Evolutionary conservation across 768 basidiomycete genomes (phyloP), one percentile per base, ranked within the genome.

Genomic region (Coprinopsis marcescibilis): DNA sequence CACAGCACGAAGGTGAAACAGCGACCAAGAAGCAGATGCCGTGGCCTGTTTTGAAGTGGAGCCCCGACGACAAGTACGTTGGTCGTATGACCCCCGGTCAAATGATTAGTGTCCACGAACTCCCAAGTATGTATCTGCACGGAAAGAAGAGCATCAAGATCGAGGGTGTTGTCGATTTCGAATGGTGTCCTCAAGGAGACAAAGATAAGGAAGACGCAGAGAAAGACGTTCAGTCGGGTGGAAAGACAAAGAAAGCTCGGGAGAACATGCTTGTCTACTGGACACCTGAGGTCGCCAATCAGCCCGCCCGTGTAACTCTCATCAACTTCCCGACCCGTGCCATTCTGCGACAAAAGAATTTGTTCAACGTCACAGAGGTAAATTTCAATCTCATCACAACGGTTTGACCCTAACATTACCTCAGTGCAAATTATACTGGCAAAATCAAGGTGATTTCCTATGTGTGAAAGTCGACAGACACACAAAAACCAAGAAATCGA

Each of bases 401-500:
- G 15, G 34, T 44, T 13, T 24, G 49, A 21, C 40, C 23, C 5
- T 17, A 12, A 29, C 25, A 24, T 49, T 19, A 32, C 20, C 20
- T 25, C 58, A 98, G 94, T 97, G 95, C 65, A 96, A 96, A 69
- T 77, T 99, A 34, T 85, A 87, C 66, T 99, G 92, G 93, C 96
- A 99, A 71, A 95, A 93, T 59, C 89, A 93, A 62, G 96, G 95
- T 27, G 93, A 98, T 65, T 98, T 90, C 71, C 80, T 99, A 13
- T 98, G 96, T 59, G 95, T 98, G 65, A 97, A 96, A 69, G 96
- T 99, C 46, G 96, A 98, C 69, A 86, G 95, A 41, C 93, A 96
- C 64, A 94, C 93, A 20, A 98, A 98, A 71, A 95, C 95, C 3
- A 96, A 95, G 69, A 98, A 98, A 70, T 93, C 93, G 3, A 91